Evolutionary conservation across 768 basidiomycete species (phyloP), one percentile per base, ranked within the genome.

Genomic region (Tulasnella sp.): DNA sequence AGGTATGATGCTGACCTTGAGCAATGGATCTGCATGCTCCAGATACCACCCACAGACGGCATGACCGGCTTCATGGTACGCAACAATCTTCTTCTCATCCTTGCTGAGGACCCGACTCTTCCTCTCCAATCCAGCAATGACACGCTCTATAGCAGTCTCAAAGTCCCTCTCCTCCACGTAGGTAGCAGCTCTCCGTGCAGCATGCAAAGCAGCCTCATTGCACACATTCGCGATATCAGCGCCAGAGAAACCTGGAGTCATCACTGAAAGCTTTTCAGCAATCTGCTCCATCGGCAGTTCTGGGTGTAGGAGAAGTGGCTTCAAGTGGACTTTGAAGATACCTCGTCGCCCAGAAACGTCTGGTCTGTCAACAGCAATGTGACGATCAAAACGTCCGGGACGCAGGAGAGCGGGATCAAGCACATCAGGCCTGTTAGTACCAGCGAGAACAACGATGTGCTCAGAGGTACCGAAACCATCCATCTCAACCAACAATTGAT

Each of bases 151-250:
- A 7, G 95, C 92, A 40, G 84, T 88, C 61, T 98, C 93, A 63
- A 99, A 99, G 67, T 99, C 86, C 22, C 71, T 69, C 45, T 90
- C 81, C 54, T 77, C 74, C 8, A 99, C 82, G 22, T 65, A 76
- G 40, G 92, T 87, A 13, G 82, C 79, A 3, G 75, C 74, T 49
- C 81, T 77, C 52, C 95, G 81, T 27, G 95, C 95, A 15, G 93
- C 93, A 53, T 92, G 85, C 31, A 99, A 71, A 1, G 95, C 95
- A 25, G 90, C 90, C 65, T 99, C 95, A 64, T 99, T 99, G 65
- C 90, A 95, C 16, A 98, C 93, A 60, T 99, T 99, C 54, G 95
- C 95, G 58, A 99, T 93, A 63, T 99, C 95, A 2, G 95, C 95
- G 58, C 95, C 95, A 12, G 91, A 95, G 69, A 99, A 98, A 1